Evolutionary conservation across 2,329 filamentous ascomycete species (phyloP), one percentile per base, ranked within the genome.

Genomic region (Microcyclospora tardicrescens): DNA sequence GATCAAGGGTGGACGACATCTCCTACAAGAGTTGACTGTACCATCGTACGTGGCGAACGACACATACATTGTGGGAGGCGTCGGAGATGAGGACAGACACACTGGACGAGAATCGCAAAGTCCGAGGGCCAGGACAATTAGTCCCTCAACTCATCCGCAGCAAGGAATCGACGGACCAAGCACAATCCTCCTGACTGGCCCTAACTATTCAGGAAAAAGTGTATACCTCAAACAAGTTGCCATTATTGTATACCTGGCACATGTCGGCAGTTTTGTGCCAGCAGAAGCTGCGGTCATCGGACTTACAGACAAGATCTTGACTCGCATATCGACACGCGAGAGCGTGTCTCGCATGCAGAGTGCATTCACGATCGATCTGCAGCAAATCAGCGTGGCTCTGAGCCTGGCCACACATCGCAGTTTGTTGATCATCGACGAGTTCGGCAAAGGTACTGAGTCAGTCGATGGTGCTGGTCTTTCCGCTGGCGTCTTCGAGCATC

Each of bases 121-220:
- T 4, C 19, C 4, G 19, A 24, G 4, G 19, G 8, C 19, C 19
- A 24, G 19, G 4, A 13, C 35, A 36, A 10, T 33, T 15, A 11
- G 29, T 12, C 19, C 14, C 15, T n/a, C 24, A 28, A 11, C 9
- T 5, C 13, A 10, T 14, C 5, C 28, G 6, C 16, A 27, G 10
- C 13, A 32, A 4, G 14, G 12, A 15, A 28, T 15, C 28, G 47
- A 59, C 4, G 56, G 55, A 2, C 77, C 82, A 10, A 84, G 73
- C 46, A 80, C 85, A 62, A 58, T 95, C 10, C 65, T 95, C 5
- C 61, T 98, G 51, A 96, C 91, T 0, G 91, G 91, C 0, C 87
- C 91, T 4, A 98, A 98, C 51, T 93, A 91, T 57, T 96, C 91
- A 0, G 91, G 91, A 0, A 98, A 98, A 60, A 96, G 86, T 50